A percentile compares a stretch with the other conserved stretches of the same genome.
phyloP scores from a whole-genome alignment of 2,329 filamentous ascomycete species.

The Setomelanomma holmii region DNA sequence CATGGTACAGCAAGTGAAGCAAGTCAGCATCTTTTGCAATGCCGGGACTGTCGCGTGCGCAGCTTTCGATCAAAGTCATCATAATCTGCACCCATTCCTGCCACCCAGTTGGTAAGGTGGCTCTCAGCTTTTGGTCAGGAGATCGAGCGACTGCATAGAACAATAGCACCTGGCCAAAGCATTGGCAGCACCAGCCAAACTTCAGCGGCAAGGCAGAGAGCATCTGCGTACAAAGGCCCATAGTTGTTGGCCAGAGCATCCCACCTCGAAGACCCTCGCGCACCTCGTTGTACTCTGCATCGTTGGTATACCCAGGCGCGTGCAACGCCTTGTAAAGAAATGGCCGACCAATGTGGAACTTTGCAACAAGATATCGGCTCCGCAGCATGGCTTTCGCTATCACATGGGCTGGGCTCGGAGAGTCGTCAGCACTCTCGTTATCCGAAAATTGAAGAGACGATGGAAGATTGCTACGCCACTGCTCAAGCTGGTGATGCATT shows the following conservation, averaged over 20 bases:
- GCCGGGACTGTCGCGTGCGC: slow-evolving; percentile 42
- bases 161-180: slow-evolving; percentile 46
- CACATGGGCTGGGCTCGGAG: slow-evolving; percentile 44
- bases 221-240: slow-evolving; percentile 48
- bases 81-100: slow-evolving; percentile 46
- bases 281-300: slow-evolving; percentile 42
- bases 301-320: slow-evolving; percentile 35
- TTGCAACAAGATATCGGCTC: slow-evolving; percentile 47
- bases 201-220: slow-evolving; percentile 45
- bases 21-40: slow-evolving; percentile 46
- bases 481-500: slow-evolving; percentile 62
- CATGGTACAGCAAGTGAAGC: slow-evolving; percentile 35
- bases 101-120: slow-evolving; percentile 44
- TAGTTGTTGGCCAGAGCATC: slow-evolving; percentile 48
- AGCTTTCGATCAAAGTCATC: slow-evolving; percentile 44
- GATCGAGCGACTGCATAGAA: slow-evolving; percentile 42
- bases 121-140: slow-evolving; percentile 35
- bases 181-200: slow-evolving; percentile 49
- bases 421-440: slow-evolving; percentile 34
- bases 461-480: slow-evolving; percentile 62
- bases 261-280: slow-evolving; percentile 37
- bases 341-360: slow-evolving; percentile 47
- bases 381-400: slow-evolving; percentile 49
- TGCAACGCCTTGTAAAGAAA: slow-evolving; percentile 50
- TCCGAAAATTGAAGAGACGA: slow-evolving; percentile 56